A percentile compares a stretch with the other conserved stretches of the same genome.
phyloP scores from a whole-genome alignment of 2,329 filamentous ascomycete genomes.

The Neonectria ditissima region DNA sequence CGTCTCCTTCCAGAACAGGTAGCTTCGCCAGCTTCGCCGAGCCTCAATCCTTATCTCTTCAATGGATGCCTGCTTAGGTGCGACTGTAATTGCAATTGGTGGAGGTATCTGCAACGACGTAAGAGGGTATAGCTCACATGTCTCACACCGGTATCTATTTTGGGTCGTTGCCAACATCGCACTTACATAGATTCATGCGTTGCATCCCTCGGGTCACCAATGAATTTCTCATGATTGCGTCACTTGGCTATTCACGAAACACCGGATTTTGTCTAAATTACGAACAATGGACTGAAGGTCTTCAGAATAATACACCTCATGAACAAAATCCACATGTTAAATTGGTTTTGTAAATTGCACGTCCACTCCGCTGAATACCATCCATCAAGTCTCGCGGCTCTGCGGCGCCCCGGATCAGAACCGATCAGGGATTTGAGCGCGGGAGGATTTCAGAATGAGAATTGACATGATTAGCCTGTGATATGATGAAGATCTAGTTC shows the following conservation, averaged over 20 bases:
- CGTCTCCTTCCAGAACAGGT: constrained; percentile 12
- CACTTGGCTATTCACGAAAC: neutral
- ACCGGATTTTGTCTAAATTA: neutral
- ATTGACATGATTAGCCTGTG: too few relatives aligned
- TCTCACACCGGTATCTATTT: neutral
- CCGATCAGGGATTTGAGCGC: too few relatives aligned
- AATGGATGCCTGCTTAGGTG: neutral
- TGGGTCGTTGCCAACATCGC: neutral
- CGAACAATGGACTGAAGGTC: neutral
- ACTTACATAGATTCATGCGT: neutral
- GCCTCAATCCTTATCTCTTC: neutral
- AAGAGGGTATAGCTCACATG: neutral
- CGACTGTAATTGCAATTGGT: neutral
- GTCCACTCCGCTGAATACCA: too few relatives aligned
- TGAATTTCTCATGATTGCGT: neutral
- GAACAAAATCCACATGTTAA: too few relatives aligned
- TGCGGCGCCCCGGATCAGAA: too few relatives aligned
- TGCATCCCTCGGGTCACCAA: too few relatives aligned
- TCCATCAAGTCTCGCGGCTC: too few relatives aligned
- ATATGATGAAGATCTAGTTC: too few relatives aligned
- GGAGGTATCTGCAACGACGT: neutral
- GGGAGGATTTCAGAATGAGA: too few relatives aligned
- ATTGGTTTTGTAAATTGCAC: too few relatives aligned
- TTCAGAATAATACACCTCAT: too few relatives aligned
- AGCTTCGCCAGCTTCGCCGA: constrained; percentile 11